Percentiles rank a stretch among this genome's conserved stretches.
Conservation (phyloP, 495 filamentous ascomycete genomes). For the Xylaria venustula region DNA sequence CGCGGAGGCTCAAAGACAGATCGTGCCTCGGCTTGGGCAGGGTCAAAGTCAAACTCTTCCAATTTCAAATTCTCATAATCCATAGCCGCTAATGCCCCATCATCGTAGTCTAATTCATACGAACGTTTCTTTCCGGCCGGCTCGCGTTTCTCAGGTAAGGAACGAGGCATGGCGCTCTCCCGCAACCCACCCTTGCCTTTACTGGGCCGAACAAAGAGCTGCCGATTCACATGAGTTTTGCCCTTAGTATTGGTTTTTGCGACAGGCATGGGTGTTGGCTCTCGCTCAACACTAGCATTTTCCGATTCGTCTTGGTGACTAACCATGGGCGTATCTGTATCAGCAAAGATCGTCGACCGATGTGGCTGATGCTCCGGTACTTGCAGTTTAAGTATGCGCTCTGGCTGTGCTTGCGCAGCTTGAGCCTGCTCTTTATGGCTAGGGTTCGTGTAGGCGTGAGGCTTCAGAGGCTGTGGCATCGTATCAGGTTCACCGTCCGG, state of each 20-base stretch:
- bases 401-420: conserved; percentile 12
- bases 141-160: conserved; percentile 20
- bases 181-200: conserved; percentile 23
- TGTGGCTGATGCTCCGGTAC: conserved; percentile 17
- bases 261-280: conserved; percentile 21
- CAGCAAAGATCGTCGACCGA: conserved; percentile 30
- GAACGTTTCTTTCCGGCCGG: conserved; percentile 36
- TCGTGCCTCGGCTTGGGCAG: conserved; percentile 35
- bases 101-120: conserved; percentile 52
- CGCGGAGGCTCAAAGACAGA: conserved; percentile 27
- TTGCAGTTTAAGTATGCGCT: conserved; percentile 15
- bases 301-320: conserved; percentile 27
- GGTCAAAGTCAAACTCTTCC: conserved; percentile 57
- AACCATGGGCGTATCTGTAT: conserved; percentile 26
- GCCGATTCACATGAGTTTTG: conserved; percentile 22
- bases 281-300: conserved; percentile 19
- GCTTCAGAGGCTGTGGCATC: conserved; percentile 16
- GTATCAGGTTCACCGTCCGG: conserved; percentile 15
- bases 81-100: conserved; percentile 51
- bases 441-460: conserved; percentile 15
- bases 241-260: conserved; percentile 13
- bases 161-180: conserved; percentile 34
- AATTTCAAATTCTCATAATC: conserved; percentile 51
- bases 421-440: conserved; percentile 20
- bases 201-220: conserved; percentile 20